These are phyloP conservation scores for Plasmodium inui DNA, from an alignment of 169 alveolate species.

Conservation along the genomic window DNA sequence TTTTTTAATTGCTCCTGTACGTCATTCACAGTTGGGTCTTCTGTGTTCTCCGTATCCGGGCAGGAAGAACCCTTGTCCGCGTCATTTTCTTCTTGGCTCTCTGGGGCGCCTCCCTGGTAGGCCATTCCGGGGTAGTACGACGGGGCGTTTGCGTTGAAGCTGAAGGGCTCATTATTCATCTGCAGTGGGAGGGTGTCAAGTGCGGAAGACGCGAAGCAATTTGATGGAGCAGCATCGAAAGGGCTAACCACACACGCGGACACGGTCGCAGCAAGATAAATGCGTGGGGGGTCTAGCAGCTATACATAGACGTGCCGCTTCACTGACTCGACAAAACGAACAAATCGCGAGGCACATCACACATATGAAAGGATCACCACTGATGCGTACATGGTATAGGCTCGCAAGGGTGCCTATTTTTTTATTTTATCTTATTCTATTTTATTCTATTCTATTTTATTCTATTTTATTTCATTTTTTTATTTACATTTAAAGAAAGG, in stretches of 20 bases:
- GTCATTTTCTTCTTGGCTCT: not conserved
- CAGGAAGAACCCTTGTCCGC: not conserved
- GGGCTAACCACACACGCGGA: not conserved
- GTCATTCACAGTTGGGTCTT: not conserved
- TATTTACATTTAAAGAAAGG: not conserved
- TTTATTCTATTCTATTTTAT: not conserved
- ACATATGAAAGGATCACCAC: not conserved
- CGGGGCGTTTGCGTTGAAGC: slow-evolving; percentile 64
- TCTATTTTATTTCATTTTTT: not conserved
- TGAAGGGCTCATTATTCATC: slow-evolving; percentile 74
- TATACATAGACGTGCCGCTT: no score
- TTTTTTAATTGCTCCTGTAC: slow-evolving; percentile 8
- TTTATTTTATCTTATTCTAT: not conserved
- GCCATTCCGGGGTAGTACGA: slow-evolving; percentile 63
- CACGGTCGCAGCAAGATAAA: not conserved
- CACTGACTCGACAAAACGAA: not conserved
- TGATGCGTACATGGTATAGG: not conserved
- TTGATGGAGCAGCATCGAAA: not conserved
- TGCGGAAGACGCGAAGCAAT: not conserved
- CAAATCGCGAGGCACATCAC: not conserved
- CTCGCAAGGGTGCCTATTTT: not conserved
- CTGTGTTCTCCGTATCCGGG: not conserved
- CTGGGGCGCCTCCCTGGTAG: slow-evolving; percentile 2
- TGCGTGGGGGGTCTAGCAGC: no score
- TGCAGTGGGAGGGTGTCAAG: not conserved